phyloP scores from a whole-genome alignment of 1,284 basidiomycete species.

The Sanghuangporus sanghuang region DNA sequence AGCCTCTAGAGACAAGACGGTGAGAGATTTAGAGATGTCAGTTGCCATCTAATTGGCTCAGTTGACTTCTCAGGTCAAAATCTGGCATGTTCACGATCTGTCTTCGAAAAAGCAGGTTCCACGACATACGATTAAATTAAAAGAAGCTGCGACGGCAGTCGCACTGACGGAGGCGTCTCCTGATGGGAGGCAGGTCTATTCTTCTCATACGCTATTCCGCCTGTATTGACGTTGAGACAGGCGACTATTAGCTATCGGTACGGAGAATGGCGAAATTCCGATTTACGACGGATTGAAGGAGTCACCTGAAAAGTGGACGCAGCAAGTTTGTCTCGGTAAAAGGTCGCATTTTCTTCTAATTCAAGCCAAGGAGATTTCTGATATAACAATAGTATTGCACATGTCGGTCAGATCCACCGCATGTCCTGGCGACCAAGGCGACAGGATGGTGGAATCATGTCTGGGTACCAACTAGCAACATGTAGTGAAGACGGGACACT shows the following conservation, averaged over 20 bases:
- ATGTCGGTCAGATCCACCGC: slow-evolving; percentile 65
- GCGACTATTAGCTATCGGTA: slow-evolving; percentile 59
- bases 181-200: slow-evolving; percentile 35
- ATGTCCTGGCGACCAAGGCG: slow-evolving; percentile 57
- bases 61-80: slow-evolving; percentile 63
- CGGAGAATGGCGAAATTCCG: slow-evolving; percentile 64
- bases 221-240: slow-evolving; percentile 30
- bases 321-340: slow-evolving; percentile 38
- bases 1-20: slow-evolving; percentile 94
- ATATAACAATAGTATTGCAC: slow-evolving; percentile 43
- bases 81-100: slow-evolving; percentile 45
- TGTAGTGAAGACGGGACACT: slow-evolving; percentile 74
- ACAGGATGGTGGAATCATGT: slow-evolving; percentile 17
- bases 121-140: slow-evolving; percentile 50
- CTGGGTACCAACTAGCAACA: slow-evolving; percentile 37
- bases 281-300: slow-evolving; percentile 42
- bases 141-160: slow-evolving; percentile 68
- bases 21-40: slow-evolving; percentile 30
- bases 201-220: neutral
- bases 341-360: slow-evolving; percentile 32
- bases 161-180: slow-evolving; percentile 46
- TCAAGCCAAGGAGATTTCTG: neutral
- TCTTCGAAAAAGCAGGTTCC: slow-evolving; percentile 42
- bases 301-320: slow-evolving; percentile 42
- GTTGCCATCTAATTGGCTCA: neutral